Conservation (phyloP, 768 basidiomycete species). For the Phylloporus arenicola region DNA sequence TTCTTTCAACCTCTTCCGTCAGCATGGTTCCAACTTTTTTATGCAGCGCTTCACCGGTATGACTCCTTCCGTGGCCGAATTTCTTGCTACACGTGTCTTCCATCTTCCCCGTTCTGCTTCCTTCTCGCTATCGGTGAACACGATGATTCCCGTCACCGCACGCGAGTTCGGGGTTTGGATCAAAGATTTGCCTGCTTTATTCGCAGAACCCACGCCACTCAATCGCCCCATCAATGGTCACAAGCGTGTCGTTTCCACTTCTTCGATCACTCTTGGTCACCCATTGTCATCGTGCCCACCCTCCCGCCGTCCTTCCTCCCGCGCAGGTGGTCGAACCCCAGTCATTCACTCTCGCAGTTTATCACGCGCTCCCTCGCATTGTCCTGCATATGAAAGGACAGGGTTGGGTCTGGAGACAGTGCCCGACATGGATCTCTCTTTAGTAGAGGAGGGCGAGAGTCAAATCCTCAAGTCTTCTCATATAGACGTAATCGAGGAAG, state of each 20-base stretch:
- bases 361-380: conserved; percentile 61
- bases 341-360: conserved; percentile 50
- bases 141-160: conserved; percentile 52
- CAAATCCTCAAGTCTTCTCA: conserved; percentile 23
- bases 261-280: conserved; percentile 57
- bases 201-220: conserved; percentile 39
- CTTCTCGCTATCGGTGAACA: conserved; percentile 14
- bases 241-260: conserved; percentile 51
- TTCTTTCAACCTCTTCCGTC: conserved; percentile 77
- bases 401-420: conserved; percentile 47
- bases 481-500: conserved; percentile 34
- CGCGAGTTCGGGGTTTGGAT: conserved; percentile 84
- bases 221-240: conserved; percentile 38
- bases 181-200: conserved; percentile 68
- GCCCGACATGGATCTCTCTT: conserved; percentile 39
- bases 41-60: conserved; percentile 87
- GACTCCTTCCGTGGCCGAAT: conserved; percentile 81
- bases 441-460: conserved; percentile 40
- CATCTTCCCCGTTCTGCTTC: conserved; percentile 61
- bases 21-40: conserved; percentile 80
- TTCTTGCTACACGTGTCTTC: conserved; percentile 81
- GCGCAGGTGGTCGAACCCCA: conserved; percentile 53
- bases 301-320: conserved; percentile 67
- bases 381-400: conserved; percentile 37
- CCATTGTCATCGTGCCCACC: conserved; percentile 58